Evolutionary conservation across 2,329 filamentous ascomycete species (phyloP), one percentile per base, ranked within the genome.

Genomic region (Colletotrichum simmondsii): DNA sequence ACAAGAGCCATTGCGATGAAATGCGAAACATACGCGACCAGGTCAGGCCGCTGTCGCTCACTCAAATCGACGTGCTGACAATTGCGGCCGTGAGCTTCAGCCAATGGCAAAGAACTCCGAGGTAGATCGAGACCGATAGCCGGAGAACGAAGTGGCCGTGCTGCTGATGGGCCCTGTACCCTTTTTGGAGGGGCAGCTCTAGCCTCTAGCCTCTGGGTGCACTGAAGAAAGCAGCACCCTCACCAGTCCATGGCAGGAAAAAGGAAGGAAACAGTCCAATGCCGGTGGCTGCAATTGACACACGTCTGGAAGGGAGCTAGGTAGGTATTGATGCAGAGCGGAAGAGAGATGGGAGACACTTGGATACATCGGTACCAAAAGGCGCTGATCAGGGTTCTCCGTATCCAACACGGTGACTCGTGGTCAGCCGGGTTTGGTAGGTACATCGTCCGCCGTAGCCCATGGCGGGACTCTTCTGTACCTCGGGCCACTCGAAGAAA

Each of bases 331-430:
- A 35, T 35, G 60, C 11, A 22, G 32, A 37, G 28, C 42, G 24
- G 30, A 19, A 16, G 24, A 37, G 42, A 54, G 30, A 30, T 59
- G 53, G 24, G 24, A 32, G 53, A 30, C 57, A 63, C 57, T 72
- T 56, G 42, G 52, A 22, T 54, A 64, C 65, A 53, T 72, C 52
- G 49, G 32, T 53, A 32, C 42, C 35, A 19, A 32, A 22, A 30
- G 65, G 26, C 66, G 66, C 70, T 46, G 70, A 72, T 72, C 70
- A 72, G 70, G 70, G 70, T 72, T 72, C 66, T 72, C 70, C 49
- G 56, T 72, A 32, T 57, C 54, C 46, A 60, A 49, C 58, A 62
- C 59, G 14, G 70, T 53, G 70, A 56, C 60, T 46, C 32, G 32
- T 56, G 60, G 60, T 63, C 49, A 16, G 46, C 46, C 66, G 46